Percentiles rank a stretch among this genome's conserved stretches.
Conservation (phyloP, 1,284 basidiomycete genomes). For the Apiotrichum veenhuisii region DNA sequence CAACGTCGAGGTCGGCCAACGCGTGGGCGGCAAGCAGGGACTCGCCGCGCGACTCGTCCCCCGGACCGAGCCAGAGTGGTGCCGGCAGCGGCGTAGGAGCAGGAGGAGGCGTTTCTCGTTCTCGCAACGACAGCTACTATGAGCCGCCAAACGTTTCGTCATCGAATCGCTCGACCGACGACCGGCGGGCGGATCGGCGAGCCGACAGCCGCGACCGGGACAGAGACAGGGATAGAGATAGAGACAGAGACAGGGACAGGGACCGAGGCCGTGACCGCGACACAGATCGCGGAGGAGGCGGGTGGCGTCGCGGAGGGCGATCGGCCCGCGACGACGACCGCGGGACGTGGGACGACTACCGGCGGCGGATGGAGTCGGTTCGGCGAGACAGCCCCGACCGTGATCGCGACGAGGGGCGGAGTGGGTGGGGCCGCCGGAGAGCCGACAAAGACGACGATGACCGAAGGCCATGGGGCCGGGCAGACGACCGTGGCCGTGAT, state of each 20-base stretch:
- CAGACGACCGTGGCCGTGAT: neutral
- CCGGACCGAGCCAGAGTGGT: slow-evolving; percentile 3
- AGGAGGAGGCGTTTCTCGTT: too few species aligned
- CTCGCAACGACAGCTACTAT: slow-evolving; percentile 14
- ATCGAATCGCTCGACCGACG: neutral
- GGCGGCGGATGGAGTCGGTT: neutral
- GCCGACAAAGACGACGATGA: slow-evolving; percentile 1
- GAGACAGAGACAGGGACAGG: neutral
- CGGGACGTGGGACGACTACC: slow-evolving; percentile 11
- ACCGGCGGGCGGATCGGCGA: neutral
- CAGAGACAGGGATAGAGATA: neutral
- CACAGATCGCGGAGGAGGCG: neutral
- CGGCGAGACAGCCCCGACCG: neutral
- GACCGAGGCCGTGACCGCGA: neutral
- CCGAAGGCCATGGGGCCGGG: neutral
- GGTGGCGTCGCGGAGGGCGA: neutral
- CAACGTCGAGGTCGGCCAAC: slow-evolving; percentile 3
- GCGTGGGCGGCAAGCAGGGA: slow-evolving; percentile 13
- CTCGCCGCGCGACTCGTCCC: neutral
- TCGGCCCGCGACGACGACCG: slow-evolving; percentile 6
- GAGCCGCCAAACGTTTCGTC: slow-evolving; percentile 9
- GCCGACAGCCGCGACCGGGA: slow-evolving; percentile 1
- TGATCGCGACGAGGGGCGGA: neutral
- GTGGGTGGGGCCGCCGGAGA: neutral
- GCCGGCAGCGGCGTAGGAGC: too few species aligned